These are phyloP conservation scores for Setaria italica DNA, from an alignment of 202 grass and related monocot genomes.

Conservation along the genomic window DNA sequence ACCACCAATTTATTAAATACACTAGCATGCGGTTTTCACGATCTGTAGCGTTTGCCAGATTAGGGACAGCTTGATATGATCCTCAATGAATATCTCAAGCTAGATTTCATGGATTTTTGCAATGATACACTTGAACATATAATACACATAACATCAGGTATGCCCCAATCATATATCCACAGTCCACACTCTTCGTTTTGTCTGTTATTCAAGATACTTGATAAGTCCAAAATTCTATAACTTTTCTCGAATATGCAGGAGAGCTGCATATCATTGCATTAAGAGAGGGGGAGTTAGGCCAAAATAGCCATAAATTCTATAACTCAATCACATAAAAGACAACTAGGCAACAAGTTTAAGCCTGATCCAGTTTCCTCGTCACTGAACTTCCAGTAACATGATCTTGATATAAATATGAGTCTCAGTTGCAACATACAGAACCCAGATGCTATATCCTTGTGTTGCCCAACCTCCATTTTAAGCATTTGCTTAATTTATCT, in stretches of 20 bases:
- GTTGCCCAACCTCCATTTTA: conserved; percentile 1
- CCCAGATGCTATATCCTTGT: neutral
- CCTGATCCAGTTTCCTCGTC: neutral
- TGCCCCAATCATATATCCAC: neutral
- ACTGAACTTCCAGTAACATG: conserved; percentile 11
- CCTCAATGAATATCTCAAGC: neutral
- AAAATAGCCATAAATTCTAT: neutral
- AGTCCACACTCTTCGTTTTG: neutral
- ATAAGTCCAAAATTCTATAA: neutral
- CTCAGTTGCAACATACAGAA: conserved; percentile 11
- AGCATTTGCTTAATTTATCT: neutral
- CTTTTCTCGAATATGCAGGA: too few relatives aligned
- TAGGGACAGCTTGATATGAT: neutral
- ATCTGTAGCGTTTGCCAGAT: neutral
- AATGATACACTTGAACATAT: neutral
- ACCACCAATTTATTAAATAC: neutral
- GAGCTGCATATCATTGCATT: too few relatives aligned
- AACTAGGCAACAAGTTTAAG: neutral
- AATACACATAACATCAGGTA: neutral
- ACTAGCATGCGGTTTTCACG: neutral
- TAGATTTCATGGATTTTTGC: neutral
- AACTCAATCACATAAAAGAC: neutral
- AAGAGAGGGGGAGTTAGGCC: too few relatives aligned
- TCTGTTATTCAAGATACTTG: conserved; percentile 4
- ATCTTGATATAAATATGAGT: conserved; percentile 10